Conservation (phyloP, 2,329 filamentous ascomycete species). For the Penicillium nordicum region DNA sequence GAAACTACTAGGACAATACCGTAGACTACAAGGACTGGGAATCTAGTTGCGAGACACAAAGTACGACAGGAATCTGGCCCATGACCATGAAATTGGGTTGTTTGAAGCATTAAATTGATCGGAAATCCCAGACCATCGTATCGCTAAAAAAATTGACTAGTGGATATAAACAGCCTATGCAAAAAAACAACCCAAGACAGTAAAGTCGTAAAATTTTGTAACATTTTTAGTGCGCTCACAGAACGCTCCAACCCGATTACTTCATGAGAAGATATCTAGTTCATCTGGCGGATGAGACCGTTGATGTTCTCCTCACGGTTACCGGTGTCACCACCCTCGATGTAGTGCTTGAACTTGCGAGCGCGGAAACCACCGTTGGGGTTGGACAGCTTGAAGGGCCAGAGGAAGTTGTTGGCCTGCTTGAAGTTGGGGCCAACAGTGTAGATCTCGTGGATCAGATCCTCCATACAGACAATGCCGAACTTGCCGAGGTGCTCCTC, state of each 20-base stretch:
- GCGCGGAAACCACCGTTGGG: slow-evolving; percentile 93
- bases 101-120: slow-evolving; percentile 36
- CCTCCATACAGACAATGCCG: slow-evolving; percentile 98
- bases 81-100: slow-evolving; percentile 28
- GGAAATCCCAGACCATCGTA: slow-evolving; percentile 35
- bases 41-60: not conserved
- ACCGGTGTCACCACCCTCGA: slow-evolving; percentile 96
- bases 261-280: slow-evolving; percentile 57
- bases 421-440: slow-evolving; percentile 99
- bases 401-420: slow-evolving; percentile 98
- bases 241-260: slow-evolving; percentile 1
- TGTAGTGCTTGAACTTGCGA: slow-evolving; percentile 98
- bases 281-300: slow-evolving; percentile 94
- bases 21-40: too few species aligned
- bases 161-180: slow-evolving; percentile 31
- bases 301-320: slow-evolving; percentile 99
- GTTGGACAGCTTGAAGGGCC: slow-evolving; percentile 99
- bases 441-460: slow-evolving; percentile 98
- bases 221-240: slow-evolving; percentile 15
- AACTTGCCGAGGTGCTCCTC: slow-evolving; percentile 96
- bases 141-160: slow-evolving; percentile 29
- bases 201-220: slow-evolving; percentile 20
- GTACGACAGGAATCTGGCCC: not conserved
- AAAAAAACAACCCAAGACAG: slow-evolving; percentile 35
- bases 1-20: too few species aligned